Conservation (phyloP, 176 grass and related monocot genomes). For the Aegilops bicornis region DNA sequence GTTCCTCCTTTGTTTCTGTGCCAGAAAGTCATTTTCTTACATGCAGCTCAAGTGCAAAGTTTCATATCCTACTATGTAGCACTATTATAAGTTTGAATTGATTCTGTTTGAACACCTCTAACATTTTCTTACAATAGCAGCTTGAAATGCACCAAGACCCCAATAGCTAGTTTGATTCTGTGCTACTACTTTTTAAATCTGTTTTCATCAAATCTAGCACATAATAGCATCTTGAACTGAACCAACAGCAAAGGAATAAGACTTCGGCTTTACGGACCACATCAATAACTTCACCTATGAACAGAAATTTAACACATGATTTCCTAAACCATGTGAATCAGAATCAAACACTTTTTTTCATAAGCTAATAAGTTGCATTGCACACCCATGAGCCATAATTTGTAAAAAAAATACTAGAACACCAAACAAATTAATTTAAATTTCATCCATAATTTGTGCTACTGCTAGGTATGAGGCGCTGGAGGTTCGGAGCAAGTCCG, state of each 20-base stretch:
- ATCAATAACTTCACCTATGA: background rate
- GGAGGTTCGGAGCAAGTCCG: conserved; percentile 64
- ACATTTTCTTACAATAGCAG: background rate
- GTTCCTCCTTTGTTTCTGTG: background rate
- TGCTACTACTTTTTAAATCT: background rate
- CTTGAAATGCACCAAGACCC: background rate
- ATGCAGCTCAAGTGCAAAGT: background rate
- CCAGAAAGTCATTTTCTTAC: background rate
- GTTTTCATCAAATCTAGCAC: background rate
- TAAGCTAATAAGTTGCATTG: background rate
- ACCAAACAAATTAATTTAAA: background rate
- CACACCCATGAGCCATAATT: background rate
- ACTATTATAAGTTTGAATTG: background rate
- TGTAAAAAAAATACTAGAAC: background rate
- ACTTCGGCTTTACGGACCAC: background rate
- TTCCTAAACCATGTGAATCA: background rate
- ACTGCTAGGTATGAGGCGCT: conserved; percentile 55
- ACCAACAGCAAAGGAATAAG: background rate
- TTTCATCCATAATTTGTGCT: background rate
- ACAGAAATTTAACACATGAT: background rate
- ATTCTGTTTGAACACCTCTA: background rate
- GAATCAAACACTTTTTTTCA: background rate
- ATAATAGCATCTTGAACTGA: background rate
- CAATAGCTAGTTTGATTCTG: background rate
- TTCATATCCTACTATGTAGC: background rate